Conservation (phyloP, 768 basidiomycete genomes). For the Termitomyces sp. region DNA sequence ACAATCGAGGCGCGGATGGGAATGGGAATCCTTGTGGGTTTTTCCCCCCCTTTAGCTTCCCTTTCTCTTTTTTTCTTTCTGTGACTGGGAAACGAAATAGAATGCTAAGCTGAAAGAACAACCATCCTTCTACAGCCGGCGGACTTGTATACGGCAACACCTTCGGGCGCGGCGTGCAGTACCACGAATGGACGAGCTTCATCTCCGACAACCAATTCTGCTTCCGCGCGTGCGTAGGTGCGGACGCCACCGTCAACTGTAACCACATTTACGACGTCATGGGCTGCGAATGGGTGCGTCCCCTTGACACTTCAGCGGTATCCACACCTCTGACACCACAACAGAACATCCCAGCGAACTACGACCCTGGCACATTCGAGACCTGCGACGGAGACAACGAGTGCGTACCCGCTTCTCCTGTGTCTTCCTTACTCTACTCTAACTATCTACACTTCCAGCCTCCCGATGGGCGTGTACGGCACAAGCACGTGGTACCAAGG, state of each 20-base stretch:
- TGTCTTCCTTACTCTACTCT: too few relatives aligned
- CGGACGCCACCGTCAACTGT: slow-evolving; percentile 53
- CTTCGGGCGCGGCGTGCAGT: slow-evolving; percentile 44
- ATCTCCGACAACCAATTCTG: slow-evolving; percentile 66
- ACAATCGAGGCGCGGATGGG: slow-evolving; percentile 65
- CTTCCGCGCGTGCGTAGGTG: slow-evolving; percentile 63
- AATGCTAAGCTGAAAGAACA: not conserved
- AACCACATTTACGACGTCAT: slow-evolving; percentile 76
- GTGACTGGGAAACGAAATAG: not conserved
- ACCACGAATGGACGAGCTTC: slow-evolving; percentile 85
- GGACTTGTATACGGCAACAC: slow-evolving; percentile 64
- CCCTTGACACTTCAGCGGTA: too few relatives aligned
- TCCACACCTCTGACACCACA: not conserved
- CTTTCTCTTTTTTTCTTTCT: not conserved
- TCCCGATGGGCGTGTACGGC: slow-evolving; percentile 69
- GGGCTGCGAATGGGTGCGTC: slow-evolving; percentile 48
- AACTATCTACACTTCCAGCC: slow-evolving; percentile 17
- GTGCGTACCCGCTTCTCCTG: slow-evolving; percentile 18
- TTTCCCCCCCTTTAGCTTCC: not conserved
- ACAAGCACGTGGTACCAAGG: slow-evolving; percentile 70
- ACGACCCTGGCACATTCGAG: slow-evolving; percentile 55
- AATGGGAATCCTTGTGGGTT: slow-evolving; percentile 40
- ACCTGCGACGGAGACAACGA: slow-evolving; percentile 59
- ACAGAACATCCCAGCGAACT: slow-evolving; percentile 71
- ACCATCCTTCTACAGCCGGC: slow-evolving; percentile 39